These are phyloP conservation scores for Geotrichum phurueaensis DNA, from an alignment of 1,139 yeast species.

Conservation along the genomic window DNA sequence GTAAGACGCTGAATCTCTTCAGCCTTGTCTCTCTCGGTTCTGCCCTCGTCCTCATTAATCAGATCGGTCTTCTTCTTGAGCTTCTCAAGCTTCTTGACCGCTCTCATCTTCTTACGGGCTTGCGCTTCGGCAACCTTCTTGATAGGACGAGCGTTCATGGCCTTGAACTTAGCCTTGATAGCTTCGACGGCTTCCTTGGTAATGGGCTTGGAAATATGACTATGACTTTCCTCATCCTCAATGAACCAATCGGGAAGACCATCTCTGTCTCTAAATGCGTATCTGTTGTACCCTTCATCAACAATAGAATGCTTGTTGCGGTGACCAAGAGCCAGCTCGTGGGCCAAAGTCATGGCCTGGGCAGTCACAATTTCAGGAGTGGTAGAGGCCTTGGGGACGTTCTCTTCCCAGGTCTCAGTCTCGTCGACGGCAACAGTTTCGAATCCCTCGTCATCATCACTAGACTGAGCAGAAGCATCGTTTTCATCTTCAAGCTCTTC, in stretches of 20 bases:
- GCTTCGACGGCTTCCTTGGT: constrained; percentile 97
- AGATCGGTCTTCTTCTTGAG: constrained; percentile 89
- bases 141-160: constrained; percentile 93
- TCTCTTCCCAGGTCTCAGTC: constrained; percentile 35
- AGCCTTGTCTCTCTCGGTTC: constrained; percentile 89
- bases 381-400: constrained; percentile 37
- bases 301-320: constrained; percentile 74
- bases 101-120: constrained; percentile 95
- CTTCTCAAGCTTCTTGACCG: constrained; percentile 79
- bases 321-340: constrained; percentile 86
- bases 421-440: constrained; percentile 30
- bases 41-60: constrained; percentile 80
- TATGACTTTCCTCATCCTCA: constrained; percentile 84
- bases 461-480: constrained; percentile 30
- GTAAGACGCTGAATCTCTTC: constrained; percentile 84
- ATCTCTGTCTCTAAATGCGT: constrained; percentile 84
- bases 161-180: constrained; percentile 78
- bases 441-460: constrained; percentile 35
- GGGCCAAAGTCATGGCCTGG: constrained; percentile 97
- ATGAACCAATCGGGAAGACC: constrained; percentile 93
- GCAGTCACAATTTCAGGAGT: constrained; percentile 77
- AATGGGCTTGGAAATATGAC: constrained; percentile 81
- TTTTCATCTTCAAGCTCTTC: constrained; percentile 31
- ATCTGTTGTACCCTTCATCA: constrained; percentile 87
- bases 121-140: constrained; percentile 96